A percentile compares a stretch with the other conserved stretches of the same genome.
Conservation (phyloP, 2,329 filamentous ascomycete genomes). For the Dactylellina haptotyla region DNA sequence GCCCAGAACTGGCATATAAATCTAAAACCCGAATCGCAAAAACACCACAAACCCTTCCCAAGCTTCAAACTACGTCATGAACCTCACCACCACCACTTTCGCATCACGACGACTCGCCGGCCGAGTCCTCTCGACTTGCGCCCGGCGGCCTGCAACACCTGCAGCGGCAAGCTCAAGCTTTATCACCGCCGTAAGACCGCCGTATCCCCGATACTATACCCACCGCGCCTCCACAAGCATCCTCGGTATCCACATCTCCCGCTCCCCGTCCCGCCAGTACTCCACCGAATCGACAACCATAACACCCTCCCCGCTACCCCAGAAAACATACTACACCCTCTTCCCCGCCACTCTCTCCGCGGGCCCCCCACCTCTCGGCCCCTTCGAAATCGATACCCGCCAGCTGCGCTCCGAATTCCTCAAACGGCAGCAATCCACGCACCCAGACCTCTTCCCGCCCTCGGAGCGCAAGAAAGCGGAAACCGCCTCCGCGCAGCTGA, state of each 20-base stretch:
- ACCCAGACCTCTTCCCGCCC: conserved; percentile 73
- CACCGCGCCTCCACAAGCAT: conserved; percentile 7
- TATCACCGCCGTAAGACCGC: not conserved
- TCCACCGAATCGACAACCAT: conserved; percentile 52
- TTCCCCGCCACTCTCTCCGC: conserved; percentile 81
- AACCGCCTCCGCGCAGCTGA: conserved; percentile 82
- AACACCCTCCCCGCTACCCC: conserved; percentile 35
- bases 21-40: not conserved
- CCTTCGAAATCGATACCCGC: conserved; percentile 77
- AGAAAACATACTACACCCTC: conserved; percentile 80
- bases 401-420: conserved; percentile 86
- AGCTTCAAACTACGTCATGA: conserved; percentile 24
- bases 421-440: conserved; percentile 78
- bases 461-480: conserved; percentile 73
- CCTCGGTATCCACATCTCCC: conserved; percentile 20
- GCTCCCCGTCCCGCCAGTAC: conserved; percentile 53
- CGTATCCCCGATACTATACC: not conserved
- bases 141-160: not conserved
- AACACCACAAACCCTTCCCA: not conserved
- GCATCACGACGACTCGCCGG: conserved; percentile 14
- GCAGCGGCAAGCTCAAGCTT: not conserved
- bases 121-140: conserved; percentile 6
- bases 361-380: conserved; percentile 79
- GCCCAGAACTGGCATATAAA: not conserved
- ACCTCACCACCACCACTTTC: not conserved